Base-by-base conservation (phyloP, 2,329 filamentous ascomycete genomes). In the Pseudomassariella vexata region DNA sequence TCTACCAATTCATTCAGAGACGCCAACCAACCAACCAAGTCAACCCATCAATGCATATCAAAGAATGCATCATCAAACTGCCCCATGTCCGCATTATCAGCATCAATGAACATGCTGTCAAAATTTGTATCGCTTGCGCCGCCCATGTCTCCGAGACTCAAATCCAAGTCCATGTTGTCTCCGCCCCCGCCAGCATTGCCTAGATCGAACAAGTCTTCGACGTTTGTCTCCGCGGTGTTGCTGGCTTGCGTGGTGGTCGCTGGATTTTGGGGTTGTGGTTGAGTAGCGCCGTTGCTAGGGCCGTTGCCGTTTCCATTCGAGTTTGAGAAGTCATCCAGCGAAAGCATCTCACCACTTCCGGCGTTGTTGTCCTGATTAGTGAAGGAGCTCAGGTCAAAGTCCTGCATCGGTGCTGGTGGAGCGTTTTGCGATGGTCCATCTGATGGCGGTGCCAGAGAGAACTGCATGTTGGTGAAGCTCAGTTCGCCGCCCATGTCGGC, bases 381-480 rank as follows among this genome's bases (percentile, higher is more conserved):
- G 32, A 71, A 70, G 9, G 59, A 58, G 3, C 64, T 49, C 9
- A 69, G 50, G 33, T 71, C 68, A 41, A 72, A 70, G 5, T 62
- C 56, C 6, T 57, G 49, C 35, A 65, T 64, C 14, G 52, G 46
- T 21, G 38, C 53, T 10, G 43, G 46, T 20, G 47, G 49, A 3
- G 54, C 54, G 5, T 48, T 47, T 17, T 46, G 44, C 6, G 47
- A 34, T 42, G 17, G 39, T 28, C 40, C 52, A 35, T 51, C 51
- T 29, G 52, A 57, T 7, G 60, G 40, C 1, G 70, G 66, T 2
- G 66, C 71, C 5, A 75, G 55, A 0, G 68, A 65, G 41, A 76
- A 76, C 21, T 70, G 63, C 68, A 75, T 75, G 40, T 75, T 61
- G 10, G 72, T 75, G 42, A 75, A 76, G 39, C 65, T 65, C 6